Evolutionary conservation across 257 asterid species (phyloP).

Genomic region (Nicotiana paniculata): DNA sequence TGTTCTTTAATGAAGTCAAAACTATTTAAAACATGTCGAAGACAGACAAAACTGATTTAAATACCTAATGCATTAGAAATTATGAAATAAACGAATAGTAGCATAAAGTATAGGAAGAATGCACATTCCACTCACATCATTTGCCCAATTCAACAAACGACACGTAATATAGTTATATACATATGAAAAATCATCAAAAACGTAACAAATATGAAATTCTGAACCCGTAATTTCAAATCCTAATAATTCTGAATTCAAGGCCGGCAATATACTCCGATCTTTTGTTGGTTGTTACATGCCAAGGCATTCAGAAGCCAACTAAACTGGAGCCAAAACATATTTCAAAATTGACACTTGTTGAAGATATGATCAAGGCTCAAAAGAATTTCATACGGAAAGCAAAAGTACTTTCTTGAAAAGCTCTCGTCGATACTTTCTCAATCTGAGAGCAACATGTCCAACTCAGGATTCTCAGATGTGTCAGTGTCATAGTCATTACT

Average conservation of each 20-base stretch:
- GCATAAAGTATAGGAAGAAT: no score
- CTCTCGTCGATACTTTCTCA: conserved; percentile 13
- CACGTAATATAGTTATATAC: no score
- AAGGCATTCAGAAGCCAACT: not conserved
- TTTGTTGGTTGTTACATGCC: not conserved
- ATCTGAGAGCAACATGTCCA: conserved; percentile 80
- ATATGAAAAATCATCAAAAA: no score
- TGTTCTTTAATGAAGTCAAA: no score
- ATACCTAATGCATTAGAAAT: no score
- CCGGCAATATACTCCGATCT: not conserved
- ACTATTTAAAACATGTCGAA: no score
- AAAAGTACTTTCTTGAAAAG: not conserved
- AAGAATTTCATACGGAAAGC: not conserved
- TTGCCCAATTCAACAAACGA: no score
- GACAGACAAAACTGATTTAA: no score
- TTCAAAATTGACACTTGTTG: not conserved
- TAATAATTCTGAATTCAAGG: not conserved
- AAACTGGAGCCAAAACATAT: not conserved
- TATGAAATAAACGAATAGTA: no score
- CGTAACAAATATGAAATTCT: no score
- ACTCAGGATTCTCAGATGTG: conserved; percentile 58
- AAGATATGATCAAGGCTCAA: not conserved
- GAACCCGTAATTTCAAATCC: not conserved
- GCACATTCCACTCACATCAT: no score
- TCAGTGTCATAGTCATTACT: conserved; percentile 42